phyloP scores from a whole-genome alignment of 1,284 basidiomycete species.

The Tremellales sp. region DNA sequence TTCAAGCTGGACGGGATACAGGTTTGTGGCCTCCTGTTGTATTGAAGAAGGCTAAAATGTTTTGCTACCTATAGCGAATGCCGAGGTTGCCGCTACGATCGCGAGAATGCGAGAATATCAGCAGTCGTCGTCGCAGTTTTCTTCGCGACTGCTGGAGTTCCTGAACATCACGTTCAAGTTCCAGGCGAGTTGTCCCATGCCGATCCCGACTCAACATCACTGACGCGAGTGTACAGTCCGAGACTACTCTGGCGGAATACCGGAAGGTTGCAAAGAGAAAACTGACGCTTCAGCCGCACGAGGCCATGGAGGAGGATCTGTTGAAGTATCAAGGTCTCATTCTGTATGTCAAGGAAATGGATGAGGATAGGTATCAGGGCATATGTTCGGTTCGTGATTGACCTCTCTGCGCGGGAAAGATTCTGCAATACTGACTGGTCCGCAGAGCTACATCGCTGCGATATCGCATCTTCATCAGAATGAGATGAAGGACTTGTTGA shows the following conservation, averaged over 20 bases:
- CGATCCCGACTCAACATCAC: not conserved
- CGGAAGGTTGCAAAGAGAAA: slow-evolving; percentile 31
- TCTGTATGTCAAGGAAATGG: slow-evolving; percentile 93
- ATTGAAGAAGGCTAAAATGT: slow-evolving; percentile 2
- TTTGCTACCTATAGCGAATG: slow-evolving; percentile 33
- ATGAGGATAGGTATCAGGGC: slow-evolving; percentile 74
- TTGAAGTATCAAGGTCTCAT: slow-evolving; percentile 85
- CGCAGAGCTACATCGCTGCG: slow-evolving; percentile 80
- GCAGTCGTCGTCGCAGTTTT: slow-evolving; percentile 82
- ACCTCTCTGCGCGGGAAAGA: not conserved
- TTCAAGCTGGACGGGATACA: slow-evolving; percentile 84
- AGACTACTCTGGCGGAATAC: slow-evolving; percentile 40
- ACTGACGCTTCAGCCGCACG: slow-evolving; percentile 58
- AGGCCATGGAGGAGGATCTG: slow-evolving; percentile 71
- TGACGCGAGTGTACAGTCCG: slow-evolving; percentile 36
- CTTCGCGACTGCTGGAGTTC: slow-evolving; percentile 83
- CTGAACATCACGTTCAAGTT: slow-evolving; percentile 85
- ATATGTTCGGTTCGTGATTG: slow-evolving; percentile 69
- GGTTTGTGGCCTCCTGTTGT: slow-evolving; percentile 50
- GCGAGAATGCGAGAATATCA: slow-evolving; percentile 85
- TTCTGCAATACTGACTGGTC: slow-evolving; percentile 3
- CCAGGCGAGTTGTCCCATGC: slow-evolving; percentile 55
- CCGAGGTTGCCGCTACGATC: slow-evolving; percentile 91
- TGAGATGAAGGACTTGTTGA: slow-evolving; percentile 73
- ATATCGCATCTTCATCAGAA: slow-evolving; percentile 71